A percentile compares a stretch with the other conserved stretches of the same genome.
These are phyloP conservation scores for Tolypocladium sp. DNA, from an alignment of 2,329 filamentous ascomycete genomes.

Conservation along the genomic window DNA sequence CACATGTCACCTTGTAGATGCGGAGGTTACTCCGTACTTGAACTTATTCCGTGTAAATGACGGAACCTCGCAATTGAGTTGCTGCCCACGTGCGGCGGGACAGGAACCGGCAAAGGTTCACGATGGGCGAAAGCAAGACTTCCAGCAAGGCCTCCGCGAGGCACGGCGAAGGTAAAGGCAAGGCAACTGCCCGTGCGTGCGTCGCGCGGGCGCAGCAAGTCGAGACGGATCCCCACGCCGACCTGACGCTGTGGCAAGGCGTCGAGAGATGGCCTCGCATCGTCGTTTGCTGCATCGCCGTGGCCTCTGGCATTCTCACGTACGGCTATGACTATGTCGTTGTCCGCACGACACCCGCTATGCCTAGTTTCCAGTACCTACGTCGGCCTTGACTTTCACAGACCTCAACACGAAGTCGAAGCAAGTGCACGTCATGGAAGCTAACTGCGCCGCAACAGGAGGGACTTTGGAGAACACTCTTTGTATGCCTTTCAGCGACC, in stretches of 20 bases:
- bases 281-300: slow-evolving; percentile 13
- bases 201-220: background rate
- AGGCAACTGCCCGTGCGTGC: background rate
- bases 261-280: slow-evolving; percentile 14
- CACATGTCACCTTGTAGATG: background rate
- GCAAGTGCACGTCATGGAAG: no score
- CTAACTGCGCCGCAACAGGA: slow-evolving; percentile 4
- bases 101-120: background rate
- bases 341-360: slow-evolving; percentile 20
- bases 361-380: slow-evolving; percentile 18
- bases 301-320: slow-evolving; percentile 15
- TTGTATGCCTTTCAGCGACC: no score
- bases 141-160: background rate
- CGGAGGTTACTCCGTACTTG: background rate
- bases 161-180: no score
- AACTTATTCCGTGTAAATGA: background rate
- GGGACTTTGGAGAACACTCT: slow-evolving; percentile 25
- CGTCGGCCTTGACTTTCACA: background rate
- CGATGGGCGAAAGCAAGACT: background rate
- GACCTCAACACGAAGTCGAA: background rate
- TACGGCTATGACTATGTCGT: slow-evolving; percentile 19
- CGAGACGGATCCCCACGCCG: background rate
- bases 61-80: background rate
- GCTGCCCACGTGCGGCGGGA: background rate
- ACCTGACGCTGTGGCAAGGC: slow-evolving; percentile 10